Evolutionary conservation across 208 protist genomes (phyloP).

Genomic region (Leishmania gerbilli): DNA sequence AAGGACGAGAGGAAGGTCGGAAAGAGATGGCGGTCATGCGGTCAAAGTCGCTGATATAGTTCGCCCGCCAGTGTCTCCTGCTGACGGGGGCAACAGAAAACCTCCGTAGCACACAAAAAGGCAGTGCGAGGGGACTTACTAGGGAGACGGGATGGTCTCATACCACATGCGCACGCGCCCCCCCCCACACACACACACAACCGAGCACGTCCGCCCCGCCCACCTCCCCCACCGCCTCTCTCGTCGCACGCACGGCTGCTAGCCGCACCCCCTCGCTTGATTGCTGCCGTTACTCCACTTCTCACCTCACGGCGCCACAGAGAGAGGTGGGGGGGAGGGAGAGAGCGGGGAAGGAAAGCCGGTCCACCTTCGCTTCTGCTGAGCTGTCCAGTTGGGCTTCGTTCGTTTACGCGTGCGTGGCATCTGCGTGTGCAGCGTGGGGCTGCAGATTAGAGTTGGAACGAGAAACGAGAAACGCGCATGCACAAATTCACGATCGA

Average conservation of each 20-base stretch:
- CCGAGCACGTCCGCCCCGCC: not conserved
- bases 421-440: not conserved
- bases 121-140: not conserved
- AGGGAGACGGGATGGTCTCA: not conserved
- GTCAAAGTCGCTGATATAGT: not conserved
- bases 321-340: not conserved
- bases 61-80: not conserved
- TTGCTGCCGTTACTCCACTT: not conserved
- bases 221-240: too few relatives aligned
- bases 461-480: not conserved
- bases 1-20: not conserved
- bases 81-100: not conserved
- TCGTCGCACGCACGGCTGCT: not conserved
- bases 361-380: not conserved
- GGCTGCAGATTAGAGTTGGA: not conserved
- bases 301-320: not conserved
- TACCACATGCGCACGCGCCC: too few relatives aligned
- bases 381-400: not conserved
- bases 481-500: not conserved
- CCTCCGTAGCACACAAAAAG: not conserved
- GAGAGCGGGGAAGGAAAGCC: not conserved
- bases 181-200: too few relatives aligned
- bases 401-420: not conserved
- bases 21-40: not conserved
- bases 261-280: not conserved